Conservation (phyloP, 192 early-diverging fungal genomes). For the Coemansia sp. region DNA sequence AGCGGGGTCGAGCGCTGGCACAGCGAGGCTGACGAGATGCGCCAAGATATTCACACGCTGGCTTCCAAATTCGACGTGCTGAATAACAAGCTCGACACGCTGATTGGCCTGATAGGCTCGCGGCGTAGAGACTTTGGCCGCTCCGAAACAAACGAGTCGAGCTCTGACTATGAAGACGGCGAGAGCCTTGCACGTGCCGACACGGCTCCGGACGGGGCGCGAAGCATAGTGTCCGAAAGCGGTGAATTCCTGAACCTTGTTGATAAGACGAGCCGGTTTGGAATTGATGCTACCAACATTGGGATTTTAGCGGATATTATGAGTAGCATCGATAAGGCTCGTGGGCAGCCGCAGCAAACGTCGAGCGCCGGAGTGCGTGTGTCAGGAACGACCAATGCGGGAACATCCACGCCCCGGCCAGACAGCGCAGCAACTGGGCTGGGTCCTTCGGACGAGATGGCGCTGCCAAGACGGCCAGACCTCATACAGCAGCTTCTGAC, state of each 20-base stretch:
- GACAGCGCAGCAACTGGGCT: background rate
- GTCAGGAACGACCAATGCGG: background rate
- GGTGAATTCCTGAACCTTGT: conserved; percentile 21
- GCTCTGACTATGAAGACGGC: conserved; percentile 1
- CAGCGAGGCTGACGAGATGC: conserved; percentile 26
- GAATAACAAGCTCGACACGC: conserved; percentile 28
- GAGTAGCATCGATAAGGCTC: conserved; percentile 10
- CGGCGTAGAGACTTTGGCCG: background rate
- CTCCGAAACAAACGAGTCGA: conserved; percentile 1
- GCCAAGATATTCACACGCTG: conserved; percentile 19
- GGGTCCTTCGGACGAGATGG: background rate
- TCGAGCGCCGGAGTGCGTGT: background rate
- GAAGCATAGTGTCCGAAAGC: background rate
- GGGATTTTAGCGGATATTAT: conserved; percentile 35
- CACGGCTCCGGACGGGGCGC: background rate
- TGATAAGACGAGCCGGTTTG: conserved; percentile 38
- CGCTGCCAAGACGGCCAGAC: background rate
- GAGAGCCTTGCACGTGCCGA: conserved; percentile 2
- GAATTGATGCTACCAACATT: conserved; percentile 30
- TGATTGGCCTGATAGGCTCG: conserved; percentile 21
- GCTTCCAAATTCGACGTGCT: conserved; percentile 39
- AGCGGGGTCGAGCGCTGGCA: conserved; percentile 8
- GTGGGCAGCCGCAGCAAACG: background rate
- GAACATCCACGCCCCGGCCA: background rate
- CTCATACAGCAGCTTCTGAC: conserved; percentile 8